These are phyloP conservation scores for Berberis thunbergii DNA, from an alignment of 164 flowering plant genomes.

Conservation along the genomic window DNA sequence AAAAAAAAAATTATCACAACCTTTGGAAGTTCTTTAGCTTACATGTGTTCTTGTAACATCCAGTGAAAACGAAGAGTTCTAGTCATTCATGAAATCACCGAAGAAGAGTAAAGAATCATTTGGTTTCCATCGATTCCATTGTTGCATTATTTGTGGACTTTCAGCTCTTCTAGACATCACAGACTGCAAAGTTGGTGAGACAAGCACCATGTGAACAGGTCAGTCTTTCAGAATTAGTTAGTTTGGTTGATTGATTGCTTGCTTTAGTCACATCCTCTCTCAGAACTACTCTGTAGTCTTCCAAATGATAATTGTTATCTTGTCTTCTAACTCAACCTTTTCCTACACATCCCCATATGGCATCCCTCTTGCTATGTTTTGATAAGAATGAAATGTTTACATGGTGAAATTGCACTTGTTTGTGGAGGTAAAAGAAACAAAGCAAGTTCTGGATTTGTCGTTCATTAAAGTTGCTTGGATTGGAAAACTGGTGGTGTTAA, in stretches of 20 bases:
- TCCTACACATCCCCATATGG: not conserved
- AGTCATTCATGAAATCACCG: not conserved
- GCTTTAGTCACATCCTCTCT: constrained; percentile 10
- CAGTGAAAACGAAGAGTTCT: not conserved
- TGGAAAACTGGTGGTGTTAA: not conserved
- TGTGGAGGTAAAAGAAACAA: not conserved
- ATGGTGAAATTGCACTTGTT: not conserved
- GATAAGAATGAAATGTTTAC: not conserved
- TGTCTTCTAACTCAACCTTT: constrained; percentile 1
- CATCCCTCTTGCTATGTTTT: not conserved
- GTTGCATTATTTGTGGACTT: not conserved
- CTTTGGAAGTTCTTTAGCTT: too few relatives aligned
- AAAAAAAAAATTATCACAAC: too few relatives aligned
- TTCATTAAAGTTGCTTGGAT: not conserved
- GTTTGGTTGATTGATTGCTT: constrained; percentile 2
- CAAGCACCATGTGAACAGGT: constrained; percentile 11
- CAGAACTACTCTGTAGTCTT: constrained; percentile 12
- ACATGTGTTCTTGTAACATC: too few relatives aligned
- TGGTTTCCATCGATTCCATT: not conserved
- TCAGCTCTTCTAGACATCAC: not conserved
- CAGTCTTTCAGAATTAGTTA: constrained; percentile 4
- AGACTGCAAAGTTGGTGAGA: constrained; percentile 1
- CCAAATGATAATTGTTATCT: constrained; percentile 13
- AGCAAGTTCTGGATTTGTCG: not conserved
- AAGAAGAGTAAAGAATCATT: not conserved